Base-by-base conservation (phyloP, 2,329 filamentous ascomycete species). In the Exserohilum turcica region DNA sequence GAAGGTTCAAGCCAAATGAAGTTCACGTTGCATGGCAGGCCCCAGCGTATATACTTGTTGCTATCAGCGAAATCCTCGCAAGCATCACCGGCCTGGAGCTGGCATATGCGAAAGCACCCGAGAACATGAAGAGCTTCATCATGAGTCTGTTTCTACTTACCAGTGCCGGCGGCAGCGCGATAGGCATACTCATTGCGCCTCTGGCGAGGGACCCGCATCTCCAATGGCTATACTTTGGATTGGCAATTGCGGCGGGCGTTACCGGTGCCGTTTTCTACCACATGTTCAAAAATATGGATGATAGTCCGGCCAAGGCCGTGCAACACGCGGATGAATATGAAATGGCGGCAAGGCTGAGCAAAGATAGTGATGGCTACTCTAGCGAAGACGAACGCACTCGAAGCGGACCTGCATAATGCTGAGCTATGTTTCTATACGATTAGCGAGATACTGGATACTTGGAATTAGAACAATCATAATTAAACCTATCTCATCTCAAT, bases 211-310 rank as follows among this genome's bases (percentile, higher is more conserved):
- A 91, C 67, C 88, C 87, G 18, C 79, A 84, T 60, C 80, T 89
- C 62, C 66, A 86, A 52, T 89, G 85, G 84, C 82, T 90, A 79
- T 89, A 88, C 63, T 77, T 78, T 19, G 83, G 82, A 16, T 72
- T 88, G n/a, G 80, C 79, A 5, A 64, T 74, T 47, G 77, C 78
- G 13, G 80, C 82, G 0, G 78, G 79, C 47, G 24, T 76, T 2
- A 76, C 79, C 3, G 82, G 82, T 18, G 73, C 77, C 27, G 57
- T 82, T 49, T 88, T 88, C 73, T 86, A 78, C 71, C 24, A 76
- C 28, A 61, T 76, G 40, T 84, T 82, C 73, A 57, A 24, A 18
- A 31, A 39, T 12, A 12, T 63, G 15, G 61, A 61, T 29, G 48
- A 52, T 5, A 42, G 43, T 7, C 38, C 37, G 1, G 15, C 13